These are phyloP conservation scores for Albatrellus ellisii DNA, from an alignment of 768 basidiomycete species.

Conservation along the genomic window DNA sequence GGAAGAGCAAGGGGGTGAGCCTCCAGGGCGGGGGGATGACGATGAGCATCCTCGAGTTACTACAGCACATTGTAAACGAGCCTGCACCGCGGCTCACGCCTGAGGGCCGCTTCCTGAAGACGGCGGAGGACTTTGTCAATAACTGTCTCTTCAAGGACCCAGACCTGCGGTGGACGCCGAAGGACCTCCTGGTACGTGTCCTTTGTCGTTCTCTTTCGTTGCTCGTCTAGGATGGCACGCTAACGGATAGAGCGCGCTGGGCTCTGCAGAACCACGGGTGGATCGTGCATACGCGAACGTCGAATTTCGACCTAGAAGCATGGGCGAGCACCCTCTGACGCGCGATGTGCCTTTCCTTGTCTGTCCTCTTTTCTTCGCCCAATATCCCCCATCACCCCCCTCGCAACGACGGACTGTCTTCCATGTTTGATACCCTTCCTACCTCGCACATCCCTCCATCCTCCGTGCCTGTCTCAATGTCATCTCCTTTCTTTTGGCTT, in stretches of 20 bases:
- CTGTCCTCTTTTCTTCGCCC: too few relatives aligned
- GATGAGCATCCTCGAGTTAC: conserved; percentile 92
- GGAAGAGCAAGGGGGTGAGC: conserved; percentile 86
- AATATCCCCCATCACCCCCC: too few relatives aligned
- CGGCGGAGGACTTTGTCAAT: conserved; percentile 80
- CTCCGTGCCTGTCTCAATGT: too few relatives aligned
- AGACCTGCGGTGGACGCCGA: conserved; percentile 68
- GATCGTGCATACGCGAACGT: conserved; percentile 50
- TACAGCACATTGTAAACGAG: conserved; percentile 98
- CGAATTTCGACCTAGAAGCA: conserved; percentile 58
- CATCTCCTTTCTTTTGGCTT: too few relatives aligned
- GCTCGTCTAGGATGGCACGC: too few relatives aligned
- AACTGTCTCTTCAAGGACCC: conserved; percentile 89
- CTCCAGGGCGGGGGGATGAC: conserved; percentile 93
- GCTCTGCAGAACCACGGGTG: conserved; percentile 50
- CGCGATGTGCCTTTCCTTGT: neutral
- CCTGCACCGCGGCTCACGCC: conserved; percentile 81
- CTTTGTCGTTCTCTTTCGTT: conserved; percentile 2
- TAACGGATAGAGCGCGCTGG: conserved; percentile 1
- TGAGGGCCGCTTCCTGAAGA: conserved; percentile 55
- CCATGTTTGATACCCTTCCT: too few relatives aligned
- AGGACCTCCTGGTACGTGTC: conserved; percentile 63
- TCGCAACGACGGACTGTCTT: too few relatives aligned
- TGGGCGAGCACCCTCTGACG: conserved; percentile 68
- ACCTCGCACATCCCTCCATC: too few relatives aligned